Evolutionary conservation across 768 basidiomycete genomes (phyloP).

Genomic region (Collybia nuda): DNA sequence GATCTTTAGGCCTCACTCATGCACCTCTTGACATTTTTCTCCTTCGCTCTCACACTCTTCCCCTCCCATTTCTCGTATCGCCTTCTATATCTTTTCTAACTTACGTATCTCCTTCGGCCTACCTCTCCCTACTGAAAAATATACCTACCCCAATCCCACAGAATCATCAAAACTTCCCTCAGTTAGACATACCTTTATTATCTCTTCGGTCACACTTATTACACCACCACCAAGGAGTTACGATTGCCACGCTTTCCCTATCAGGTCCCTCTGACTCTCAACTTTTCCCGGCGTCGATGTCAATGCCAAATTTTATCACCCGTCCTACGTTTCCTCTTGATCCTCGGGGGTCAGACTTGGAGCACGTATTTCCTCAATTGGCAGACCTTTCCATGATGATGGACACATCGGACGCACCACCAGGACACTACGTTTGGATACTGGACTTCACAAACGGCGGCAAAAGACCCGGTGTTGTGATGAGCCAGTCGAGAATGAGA

Average conservation of each 20-base stretch:
- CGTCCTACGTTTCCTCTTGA: constrained; percentile 57
- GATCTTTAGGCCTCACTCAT: constrained; percentile 34
- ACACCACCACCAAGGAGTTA: constrained; percentile 43
- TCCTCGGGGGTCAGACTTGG: constrained; percentile 42
- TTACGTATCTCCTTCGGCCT: constrained; percentile 67
- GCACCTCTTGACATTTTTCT: constrained; percentile 75
- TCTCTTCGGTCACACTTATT: constrained; percentile 48
- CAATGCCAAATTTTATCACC: constrained; percentile 41
- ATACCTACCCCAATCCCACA: constrained; percentile 16
- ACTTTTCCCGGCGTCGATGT: constrained; percentile 41
- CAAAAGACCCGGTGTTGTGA: constrained; percentile 55
- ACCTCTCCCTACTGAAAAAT: constrained; percentile 57
- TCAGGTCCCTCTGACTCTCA: constrained; percentile 31
- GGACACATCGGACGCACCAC: constrained; percentile 11
- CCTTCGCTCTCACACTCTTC: constrained; percentile 61
- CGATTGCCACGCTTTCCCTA: constrained; percentile 54
- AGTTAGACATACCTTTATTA: constrained; percentile 52
- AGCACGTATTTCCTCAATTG: constrained; percentile 50
- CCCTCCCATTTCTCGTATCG: constrained; percentile 67
- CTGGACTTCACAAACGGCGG: constrained; percentile 70
- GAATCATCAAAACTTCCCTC: constrained; percentile 24
- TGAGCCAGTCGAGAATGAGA: constrained; percentile 72
- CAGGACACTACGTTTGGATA: constrained; percentile 52
- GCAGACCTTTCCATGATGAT: constrained; percentile 27
- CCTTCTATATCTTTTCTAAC: constrained; percentile 74